phyloP scores from a whole-genome alignment of 768 basidiomycete species.

The Tylopilus vinaceipallidus region DNA sequence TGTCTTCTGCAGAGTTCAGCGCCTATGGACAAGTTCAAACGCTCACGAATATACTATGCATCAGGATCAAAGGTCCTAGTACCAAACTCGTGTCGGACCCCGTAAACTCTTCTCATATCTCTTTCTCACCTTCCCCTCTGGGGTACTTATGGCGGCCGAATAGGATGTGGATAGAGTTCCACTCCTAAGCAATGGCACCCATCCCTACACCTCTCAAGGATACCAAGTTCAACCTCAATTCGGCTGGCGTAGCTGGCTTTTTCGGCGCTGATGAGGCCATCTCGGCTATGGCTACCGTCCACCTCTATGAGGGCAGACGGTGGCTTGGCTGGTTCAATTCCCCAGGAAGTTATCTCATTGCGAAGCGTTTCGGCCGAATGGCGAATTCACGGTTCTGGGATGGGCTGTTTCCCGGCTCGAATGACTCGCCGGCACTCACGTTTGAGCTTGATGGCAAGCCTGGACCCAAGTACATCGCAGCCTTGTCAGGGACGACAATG shows the following conservation, averaged over 20 bases:
- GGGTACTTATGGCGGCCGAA: background rate
- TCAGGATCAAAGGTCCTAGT: too few relatives aligned
- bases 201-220: constrained; percentile 6
- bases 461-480: constrained; percentile 30
- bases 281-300: constrained; percentile 34
- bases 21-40: background rate
- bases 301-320: constrained; percentile 29
- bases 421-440: constrained; percentile 21
- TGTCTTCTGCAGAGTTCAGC: background rate
- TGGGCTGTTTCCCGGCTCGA: constrained; percentile 31
- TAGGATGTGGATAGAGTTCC: background rate
- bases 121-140: background rate
- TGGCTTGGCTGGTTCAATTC: constrained; percentile 38
- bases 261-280: constrained; percentile 39
- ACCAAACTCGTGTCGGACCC: too few relatives aligned
- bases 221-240: constrained; percentile 24
- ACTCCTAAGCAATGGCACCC: constrained; percentile 8
- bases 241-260: constrained; percentile 34
- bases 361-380: constrained; percentile 32
- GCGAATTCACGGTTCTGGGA: constrained; percentile 33
- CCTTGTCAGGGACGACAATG: constrained; percentile 32
- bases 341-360: constrained; percentile 33
- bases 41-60: too few relatives aligned
- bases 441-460: constrained; percentile 30
- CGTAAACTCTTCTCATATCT: background rate